Base-by-base conservation (phyloP, 1,284 basidiomycete genomes). In the Chalciporus sp. region DNA sequence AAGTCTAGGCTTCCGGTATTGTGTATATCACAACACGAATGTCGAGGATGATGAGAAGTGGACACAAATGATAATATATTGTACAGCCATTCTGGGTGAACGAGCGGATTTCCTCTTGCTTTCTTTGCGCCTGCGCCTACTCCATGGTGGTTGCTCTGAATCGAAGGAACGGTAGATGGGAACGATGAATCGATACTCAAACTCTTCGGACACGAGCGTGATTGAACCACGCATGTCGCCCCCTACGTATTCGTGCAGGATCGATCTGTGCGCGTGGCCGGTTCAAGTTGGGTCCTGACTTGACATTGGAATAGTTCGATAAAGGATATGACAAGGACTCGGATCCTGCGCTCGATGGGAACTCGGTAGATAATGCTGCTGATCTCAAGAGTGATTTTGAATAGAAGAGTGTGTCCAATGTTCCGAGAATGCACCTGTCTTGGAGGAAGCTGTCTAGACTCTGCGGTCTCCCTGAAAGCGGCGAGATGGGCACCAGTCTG, bases 201-300 rank as follows among this genome's bases (percentile, higher is more conserved):
- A 89, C 61, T 90, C 86, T 65, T 90, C 88, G 4, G 83, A 82
- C 41, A 86, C 78, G 50, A 89, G 76, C 29, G 80, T 73, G 53
- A 90, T 81, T 23, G 74, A 77, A 8, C 87, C 86, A 40, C 82
- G 76, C 68, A 77, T 73, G 65, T 91, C 86, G 3, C 89, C 89
- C n/a, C 37, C 71, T 68, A 56, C 78, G 67, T 52, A 88, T 77
- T 51, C 80, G 77, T 20, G 61, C 62, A 7, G 84, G 83, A 61
- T 82, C 75, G 49, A 91, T 86, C 60, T 86, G 81, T 42, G 77
- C 67, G 39, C 62, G 67, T n/a, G 65, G 56, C 54, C 62, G 70
- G n/a, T n/a, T n/a, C n/a, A n/a, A n/a, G 43, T 64, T 62, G 33
- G 59, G 61, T 47, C 72, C 69, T 27, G 73, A 70, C 48, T 59